Evolutionary conservation across 306 rosid species (phyloP).

Genomic region (Prunus campanulata): DNA sequence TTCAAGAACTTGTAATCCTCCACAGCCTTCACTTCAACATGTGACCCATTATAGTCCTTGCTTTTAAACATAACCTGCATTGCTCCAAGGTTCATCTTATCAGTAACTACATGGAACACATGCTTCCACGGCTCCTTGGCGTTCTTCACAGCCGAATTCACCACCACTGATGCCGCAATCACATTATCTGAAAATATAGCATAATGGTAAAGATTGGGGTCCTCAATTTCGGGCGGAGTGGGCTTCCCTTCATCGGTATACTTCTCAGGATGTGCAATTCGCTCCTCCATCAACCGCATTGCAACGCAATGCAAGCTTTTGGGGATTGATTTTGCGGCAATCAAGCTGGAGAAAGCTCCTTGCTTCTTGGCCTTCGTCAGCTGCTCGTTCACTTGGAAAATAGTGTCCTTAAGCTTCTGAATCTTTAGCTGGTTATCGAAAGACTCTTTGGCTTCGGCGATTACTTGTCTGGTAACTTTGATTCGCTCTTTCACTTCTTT

Average conservation of each 20-base stretch:
- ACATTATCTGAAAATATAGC: slow-evolving; percentile 83
- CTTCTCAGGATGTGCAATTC: slow-evolving; percentile 65
- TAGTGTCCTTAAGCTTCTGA: slow-evolving; percentile 91
- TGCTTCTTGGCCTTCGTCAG: slow-evolving; percentile 87
- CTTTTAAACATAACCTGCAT: slow-evolving; percentile 87
- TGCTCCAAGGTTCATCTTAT: slow-evolving; percentile 91
- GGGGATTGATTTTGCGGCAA: slow-evolving; percentile 86
- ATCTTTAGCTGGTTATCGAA: slow-evolving; percentile 93
- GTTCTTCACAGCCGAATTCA: slow-evolving; percentile 70
- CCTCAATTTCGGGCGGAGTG: slow-evolving; percentile 56
- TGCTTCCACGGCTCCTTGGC: slow-evolving; percentile 87
- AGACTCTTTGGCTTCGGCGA: slow-evolving; percentile 82
- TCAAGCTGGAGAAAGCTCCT: slow-evolving; percentile 89
- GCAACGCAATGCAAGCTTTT: slow-evolving; percentile 74
- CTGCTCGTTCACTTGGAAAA: slow-evolving; percentile 82
- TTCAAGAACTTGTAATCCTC: slow-evolving; percentile 83
- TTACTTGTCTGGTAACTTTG: slow-evolving; percentile 73
- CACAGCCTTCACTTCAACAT: slow-evolving; percentile 77
- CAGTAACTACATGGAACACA: slow-evolving; percentile 86
- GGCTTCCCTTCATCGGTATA: slow-evolving; percentile 61
- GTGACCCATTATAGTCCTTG: slow-evolving; percentile 69
- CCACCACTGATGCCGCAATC: slow-evolving; percentile 80
- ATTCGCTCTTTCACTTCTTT: slow-evolving; percentile 93
- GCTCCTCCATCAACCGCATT: slow-evolving; percentile 74
- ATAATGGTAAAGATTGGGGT: slow-evolving; percentile 74